Base-by-base conservation (phyloP, 768 basidiomycete species). In the Suillus cothurnatus region DNA sequence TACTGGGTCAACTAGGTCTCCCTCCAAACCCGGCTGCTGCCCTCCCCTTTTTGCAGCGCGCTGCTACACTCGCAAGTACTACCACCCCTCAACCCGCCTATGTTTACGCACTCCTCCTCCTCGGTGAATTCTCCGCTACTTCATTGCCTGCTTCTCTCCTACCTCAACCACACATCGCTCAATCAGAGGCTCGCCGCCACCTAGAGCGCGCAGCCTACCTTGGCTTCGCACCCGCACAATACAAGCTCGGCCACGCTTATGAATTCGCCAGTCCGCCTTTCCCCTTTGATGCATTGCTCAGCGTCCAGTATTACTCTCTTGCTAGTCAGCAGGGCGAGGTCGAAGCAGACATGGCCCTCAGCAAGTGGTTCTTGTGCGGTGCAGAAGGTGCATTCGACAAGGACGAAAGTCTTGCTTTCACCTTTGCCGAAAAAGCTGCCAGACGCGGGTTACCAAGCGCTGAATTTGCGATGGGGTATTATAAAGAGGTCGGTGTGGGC, bases 291-390 rank as follows among this genome's bases (percentile, higher is more conserved):
- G 88, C 97, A 0, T 81, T 97, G 21, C 80, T 97, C 43, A 91
- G 88, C 62, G 95, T 99, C 26, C 93, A 96, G 73, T 98, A 94
- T 73, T 98, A 98, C 76, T 83, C 81, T 9, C 80, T 92, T 15
- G 94, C 93, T 0, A 90, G 88, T 64, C 90, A 96, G 76, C 87
- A 91, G 65, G 93, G 93, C 39, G 94, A 97, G 76, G 82, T 85
- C 28, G 95, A 98, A 74, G 97, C 97, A 0, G 95, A 99, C 73
- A 96, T 98, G 95, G 96, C 95, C 3, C 84, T 98, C 61, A 90
- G 88, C 76, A 98, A 97, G 78, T 99, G 97, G 96, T 98, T 97
- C 81, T 79, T 99, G 58, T 96, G 95, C 73, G 96, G 96, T 4
- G 88, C 89, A 0, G 82, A 84, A 41, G 85, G 85, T 9, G 78